phyloP scores from a whole-genome alignment of 106 monocot genomes.

The Amphibolis antarctica region DNA sequence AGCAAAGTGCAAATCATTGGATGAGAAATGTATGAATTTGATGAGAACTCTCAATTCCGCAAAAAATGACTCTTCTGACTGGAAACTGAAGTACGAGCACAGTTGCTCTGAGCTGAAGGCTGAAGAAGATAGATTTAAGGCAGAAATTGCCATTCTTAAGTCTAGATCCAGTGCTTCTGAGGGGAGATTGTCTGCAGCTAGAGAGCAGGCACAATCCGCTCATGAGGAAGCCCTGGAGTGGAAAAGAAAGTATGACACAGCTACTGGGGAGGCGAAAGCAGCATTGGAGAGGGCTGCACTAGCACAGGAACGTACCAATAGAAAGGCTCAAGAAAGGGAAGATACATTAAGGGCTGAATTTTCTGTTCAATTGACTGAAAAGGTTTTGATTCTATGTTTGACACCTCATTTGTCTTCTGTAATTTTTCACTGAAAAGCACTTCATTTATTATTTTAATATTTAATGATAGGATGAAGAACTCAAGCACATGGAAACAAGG shows the following conservation, averaged over 20 bases:
- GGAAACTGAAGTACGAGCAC: conserved; percentile 62
- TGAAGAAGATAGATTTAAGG: conserved; percentile 59
- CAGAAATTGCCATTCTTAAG: conserved; percentile 54
- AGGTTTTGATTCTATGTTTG: conserved; percentile 23
- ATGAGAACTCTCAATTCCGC: conserved; percentile 43
- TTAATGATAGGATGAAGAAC: conserved; percentile 59
- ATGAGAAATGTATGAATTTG: conserved; percentile 56
- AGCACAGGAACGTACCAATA: conserved; percentile 62
- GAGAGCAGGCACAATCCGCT: conserved; percentile 76
- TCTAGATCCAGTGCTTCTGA: conserved; percentile 60
- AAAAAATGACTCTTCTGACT: conserved; percentile 44
- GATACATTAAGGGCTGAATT: conserved; percentile 58
- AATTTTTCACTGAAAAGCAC: neutral
- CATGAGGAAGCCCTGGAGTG: conserved; percentile 84
- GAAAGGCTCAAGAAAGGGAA: conserved; percentile 74
- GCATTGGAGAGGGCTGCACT: conserved; percentile 68
- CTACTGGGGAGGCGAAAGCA: conserved; percentile 56
- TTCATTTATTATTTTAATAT: neutral
- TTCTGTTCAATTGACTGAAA: conserved; percentile 45
- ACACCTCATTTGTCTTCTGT: neutral
- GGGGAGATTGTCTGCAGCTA: conserved; percentile 63
- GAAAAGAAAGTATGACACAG: conserved; percentile 80
- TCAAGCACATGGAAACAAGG: conserved; percentile 43
- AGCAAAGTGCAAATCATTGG: conserved; percentile 70
- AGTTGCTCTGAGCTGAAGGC: conserved; percentile 39